Percentiles rank a stretch among this genome's conserved stretches.
phyloP scores from a whole-genome alignment of 257 asterid species.

The Cordia subcordata region DNA sequence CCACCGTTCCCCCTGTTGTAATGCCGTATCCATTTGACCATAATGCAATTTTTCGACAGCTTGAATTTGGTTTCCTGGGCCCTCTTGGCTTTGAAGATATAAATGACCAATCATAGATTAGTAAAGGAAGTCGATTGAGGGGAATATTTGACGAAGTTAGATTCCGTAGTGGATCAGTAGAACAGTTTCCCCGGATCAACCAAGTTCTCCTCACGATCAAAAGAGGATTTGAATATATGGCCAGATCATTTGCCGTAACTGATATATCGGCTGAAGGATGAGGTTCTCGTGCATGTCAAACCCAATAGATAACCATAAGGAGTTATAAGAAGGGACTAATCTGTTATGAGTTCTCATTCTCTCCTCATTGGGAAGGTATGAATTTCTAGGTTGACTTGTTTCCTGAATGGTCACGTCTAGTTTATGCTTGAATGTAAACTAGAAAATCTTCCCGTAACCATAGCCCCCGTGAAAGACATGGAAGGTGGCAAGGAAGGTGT shows the following conservation, averaged over 20 bases:
- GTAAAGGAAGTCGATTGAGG: conserved; percentile 50
- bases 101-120: conserved; percentile 54
- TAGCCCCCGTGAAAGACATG: conserved; percentile 15
- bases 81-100: conserved; percentile 55
- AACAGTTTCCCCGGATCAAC: conserved; percentile 68
- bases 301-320: conserved; percentile 10
- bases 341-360: neutral
- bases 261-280: conserved; percentile 13
- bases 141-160: conserved; percentile 52
- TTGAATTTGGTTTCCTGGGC: conserved; percentile 82
- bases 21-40: conserved; percentile 81
- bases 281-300: conserved; percentile 4
- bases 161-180: conserved; percentile 47
- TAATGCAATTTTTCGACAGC: conserved; percentile 50
- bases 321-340: conserved; percentile 4
- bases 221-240: conserved; percentile 45
- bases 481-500: too few relatives aligned
- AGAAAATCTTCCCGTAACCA: conserved; percentile 28
- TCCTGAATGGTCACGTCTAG: too few relatives aligned
- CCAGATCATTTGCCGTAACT: conserved; percentile 19
- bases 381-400: conserved; percentile 5
- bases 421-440: conserved; percentile 38
- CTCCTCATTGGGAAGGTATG: conserved; percentile 4
- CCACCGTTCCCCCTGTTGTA: conserved; percentile 49
- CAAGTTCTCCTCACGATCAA: conserved; percentile 73